A percentile compares a stretch with the other conserved stretches of the same genome.
Conservation (phyloP, 2,329 filamentous ascomycete species). For the Monascus ruber region DNA sequence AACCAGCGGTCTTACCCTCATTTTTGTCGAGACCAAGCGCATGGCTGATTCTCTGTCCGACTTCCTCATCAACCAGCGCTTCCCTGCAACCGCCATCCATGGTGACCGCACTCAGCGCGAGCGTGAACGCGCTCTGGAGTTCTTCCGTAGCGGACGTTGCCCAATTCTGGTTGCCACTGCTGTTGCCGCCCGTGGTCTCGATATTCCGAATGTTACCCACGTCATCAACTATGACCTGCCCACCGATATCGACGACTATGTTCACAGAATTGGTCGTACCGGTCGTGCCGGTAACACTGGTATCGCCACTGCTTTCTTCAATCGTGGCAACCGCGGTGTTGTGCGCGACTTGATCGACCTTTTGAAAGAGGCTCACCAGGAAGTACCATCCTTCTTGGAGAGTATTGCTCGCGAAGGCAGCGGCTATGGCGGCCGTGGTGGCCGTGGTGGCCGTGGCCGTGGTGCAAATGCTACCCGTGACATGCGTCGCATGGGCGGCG, state of each 20-base stretch:
- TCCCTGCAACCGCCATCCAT: constrained; percentile 97
- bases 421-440: constrained; percentile 61
- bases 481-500: constrained; percentile 61
- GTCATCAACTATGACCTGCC: constrained; percentile 99
- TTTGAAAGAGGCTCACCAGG: constrained; percentile 97
- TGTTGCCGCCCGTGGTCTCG: constrained; percentile 79
- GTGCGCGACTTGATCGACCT: constrained; percentile 95
- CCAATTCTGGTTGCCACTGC: constrained; percentile 95
- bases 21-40: constrained; percentile 99
- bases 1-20: constrained; percentile 75
- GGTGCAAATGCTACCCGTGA: constrained; percentile 62
- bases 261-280: constrained; percentile 98
- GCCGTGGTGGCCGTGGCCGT: constrained; percentile 62
- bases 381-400: constrained; percentile 87
- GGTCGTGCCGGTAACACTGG: constrained; percentile 98
- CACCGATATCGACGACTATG: constrained; percentile 96
- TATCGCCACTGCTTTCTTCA: constrained; percentile 98
- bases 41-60: constrained; percentile 98
- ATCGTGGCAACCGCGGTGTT: constrained; percentile 96
- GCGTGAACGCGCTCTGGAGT: constrained; percentile 93
- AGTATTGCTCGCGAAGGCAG: constrained; percentile 92
- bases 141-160: constrained; percentile 92
- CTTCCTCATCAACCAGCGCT: constrained; percentile 96
- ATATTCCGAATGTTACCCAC: constrained; percentile 94
- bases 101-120: constrained; percentile 97